Percentiles rank a stretch among this genome's conserved stretches.
Evolutionary conservation across 164 flowering plant genomes (phyloP).

Genomic region (Liriodendron chinense): DNA sequence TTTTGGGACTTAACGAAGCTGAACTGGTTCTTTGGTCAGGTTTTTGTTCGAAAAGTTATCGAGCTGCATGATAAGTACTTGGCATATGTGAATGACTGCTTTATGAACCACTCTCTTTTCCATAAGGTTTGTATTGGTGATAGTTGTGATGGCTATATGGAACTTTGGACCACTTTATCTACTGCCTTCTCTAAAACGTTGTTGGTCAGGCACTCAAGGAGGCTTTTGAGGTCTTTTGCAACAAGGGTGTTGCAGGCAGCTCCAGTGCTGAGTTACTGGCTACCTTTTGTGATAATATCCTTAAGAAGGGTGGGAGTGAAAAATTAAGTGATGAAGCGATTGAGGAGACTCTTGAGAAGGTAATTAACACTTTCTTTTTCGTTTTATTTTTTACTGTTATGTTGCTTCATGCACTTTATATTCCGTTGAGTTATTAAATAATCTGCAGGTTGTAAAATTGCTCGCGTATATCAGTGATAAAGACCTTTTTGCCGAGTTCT

Average conservation of each 20-base stretch:
- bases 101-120: constrained; percentile 75
- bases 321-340: constrained; percentile 92
- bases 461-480: constrained; percentile 93
- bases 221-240: constrained; percentile 93
- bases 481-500: constrained; percentile 92
- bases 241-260: constrained; percentile 87
- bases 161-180: neutral
- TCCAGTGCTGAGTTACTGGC: constrained; percentile 91
- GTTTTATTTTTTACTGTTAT: neutral
- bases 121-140: constrained; percentile 67
- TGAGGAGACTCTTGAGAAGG: constrained; percentile 93
- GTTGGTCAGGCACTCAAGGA: constrained; percentile 74
- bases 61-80: constrained; percentile 92
- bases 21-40: constrained; percentile 40
- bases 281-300: constrained; percentile 89
- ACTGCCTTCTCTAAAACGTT: neutral
- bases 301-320: constrained; percentile 95
- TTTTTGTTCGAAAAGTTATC: constrained; percentile 81
- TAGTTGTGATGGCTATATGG: neutral
- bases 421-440: constrained; percentile 3
- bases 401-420: neutral
- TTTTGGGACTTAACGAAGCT: neutral
- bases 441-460: constrained; percentile 77
- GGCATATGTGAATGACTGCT: constrained; percentile 76
- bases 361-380: constrained; percentile 10